A percentile compares a stretch with the other conserved stretches of the same genome.
phyloP scores from a whole-genome alignment of 495 filamentous ascomycete species.

The Penicillium crystallinum region DNA sequence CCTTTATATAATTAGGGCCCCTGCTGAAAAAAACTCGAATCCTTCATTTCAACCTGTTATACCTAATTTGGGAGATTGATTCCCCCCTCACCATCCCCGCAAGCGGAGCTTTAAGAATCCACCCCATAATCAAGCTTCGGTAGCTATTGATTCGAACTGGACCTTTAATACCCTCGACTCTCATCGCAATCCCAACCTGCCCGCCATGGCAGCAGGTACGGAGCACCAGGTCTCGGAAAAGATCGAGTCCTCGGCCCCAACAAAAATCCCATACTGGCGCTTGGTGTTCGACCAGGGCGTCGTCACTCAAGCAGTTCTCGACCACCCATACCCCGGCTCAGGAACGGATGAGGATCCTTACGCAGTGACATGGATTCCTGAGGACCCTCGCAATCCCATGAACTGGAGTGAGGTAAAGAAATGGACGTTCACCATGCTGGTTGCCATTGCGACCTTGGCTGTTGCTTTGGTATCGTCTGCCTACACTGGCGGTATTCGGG shows the following conservation, averaged over 20 bases:
- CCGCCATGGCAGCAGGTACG: constrained; percentile 28
- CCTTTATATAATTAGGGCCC: not conserved
- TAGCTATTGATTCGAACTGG: not conserved
- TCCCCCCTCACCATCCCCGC: not conserved
- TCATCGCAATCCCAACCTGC: constrained; percentile 1
- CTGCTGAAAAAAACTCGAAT: not conserved
- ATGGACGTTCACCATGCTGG: constrained; percentile 63
- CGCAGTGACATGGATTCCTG: constrained; percentile 64
- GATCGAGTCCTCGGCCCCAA: constrained; percentile 27
- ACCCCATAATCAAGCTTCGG: not conserved
- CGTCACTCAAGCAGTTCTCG: constrained; percentile 51
- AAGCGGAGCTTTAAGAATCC: not conserved
- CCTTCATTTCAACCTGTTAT: not conserved
- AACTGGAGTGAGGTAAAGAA: constrained; percentile 55
- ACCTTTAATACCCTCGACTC: not conserved
- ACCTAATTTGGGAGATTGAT: not conserved
- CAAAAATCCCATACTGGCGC: constrained; percentile 40
- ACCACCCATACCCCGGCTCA: constrained; percentile 57
- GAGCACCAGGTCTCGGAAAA: constrained; percentile 20
- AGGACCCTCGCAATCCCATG: constrained; percentile 71
- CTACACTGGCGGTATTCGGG: constrained; percentile 63
- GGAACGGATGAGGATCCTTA: constrained; percentile 74
- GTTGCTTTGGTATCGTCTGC: constrained; percentile 75
- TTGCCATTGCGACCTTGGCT: constrained; percentile 64
- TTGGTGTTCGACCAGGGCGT: constrained; percentile 49